phyloP scores from a whole-genome alignment of 805 yeast genomes.

The Ogataea nakhonphanomensis region DNA sequence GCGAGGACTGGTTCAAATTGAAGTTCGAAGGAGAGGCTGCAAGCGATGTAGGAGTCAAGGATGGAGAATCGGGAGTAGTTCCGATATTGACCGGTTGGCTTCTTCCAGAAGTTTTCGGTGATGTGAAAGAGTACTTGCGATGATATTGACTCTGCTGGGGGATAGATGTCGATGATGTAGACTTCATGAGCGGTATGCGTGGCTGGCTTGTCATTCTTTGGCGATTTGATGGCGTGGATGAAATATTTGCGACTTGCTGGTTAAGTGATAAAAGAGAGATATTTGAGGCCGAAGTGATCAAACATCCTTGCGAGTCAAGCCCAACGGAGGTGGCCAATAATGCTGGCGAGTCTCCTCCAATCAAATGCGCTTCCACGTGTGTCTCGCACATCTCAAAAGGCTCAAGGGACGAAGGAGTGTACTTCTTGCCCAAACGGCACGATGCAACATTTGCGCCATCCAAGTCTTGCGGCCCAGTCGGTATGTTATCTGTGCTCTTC shows the following conservation, averaged over 20 bases:
- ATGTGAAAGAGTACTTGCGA: constrained; percentile 20
- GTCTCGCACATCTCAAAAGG: constrained; percentile 1
- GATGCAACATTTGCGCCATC: constrained; percentile 16
- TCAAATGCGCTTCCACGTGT: background rate
- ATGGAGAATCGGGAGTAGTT: constrained; percentile 48
- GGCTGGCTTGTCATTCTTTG: constrained; percentile 20
- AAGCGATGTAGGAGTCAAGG: constrained; percentile 47
- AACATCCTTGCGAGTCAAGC: constrained; percentile 29
- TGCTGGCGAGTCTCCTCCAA: constrained; percentile 28
- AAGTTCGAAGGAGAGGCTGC: constrained; percentile 56
- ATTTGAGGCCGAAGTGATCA: constrained; percentile 36
- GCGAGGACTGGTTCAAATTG: constrained; percentile 51
- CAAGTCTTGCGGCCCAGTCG: constrained; percentile 3
- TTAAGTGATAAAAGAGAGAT: constrained; percentile 35
- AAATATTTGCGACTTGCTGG: constrained; percentile 18
- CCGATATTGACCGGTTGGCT: constrained; percentile 10
- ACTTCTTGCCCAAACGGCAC: constrained; percentile 5
- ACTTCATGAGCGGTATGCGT: constrained; percentile 15
- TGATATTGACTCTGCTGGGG: constrained; percentile 11
- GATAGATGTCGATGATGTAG: constrained; percentile 10
- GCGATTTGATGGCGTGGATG: constrained; percentile 15
- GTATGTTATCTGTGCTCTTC: no score
- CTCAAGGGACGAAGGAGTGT: constrained; percentile 12
- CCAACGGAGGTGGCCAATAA: constrained; percentile 36
- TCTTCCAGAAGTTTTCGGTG: constrained; percentile 12